Percentiles rank a stretch among this genome's conserved stretches.
These are phyloP conservation scores for Thalassiosira sp. DNA, from an alignment of 352 stramenopile species.

Conservation along the genomic window DNA sequence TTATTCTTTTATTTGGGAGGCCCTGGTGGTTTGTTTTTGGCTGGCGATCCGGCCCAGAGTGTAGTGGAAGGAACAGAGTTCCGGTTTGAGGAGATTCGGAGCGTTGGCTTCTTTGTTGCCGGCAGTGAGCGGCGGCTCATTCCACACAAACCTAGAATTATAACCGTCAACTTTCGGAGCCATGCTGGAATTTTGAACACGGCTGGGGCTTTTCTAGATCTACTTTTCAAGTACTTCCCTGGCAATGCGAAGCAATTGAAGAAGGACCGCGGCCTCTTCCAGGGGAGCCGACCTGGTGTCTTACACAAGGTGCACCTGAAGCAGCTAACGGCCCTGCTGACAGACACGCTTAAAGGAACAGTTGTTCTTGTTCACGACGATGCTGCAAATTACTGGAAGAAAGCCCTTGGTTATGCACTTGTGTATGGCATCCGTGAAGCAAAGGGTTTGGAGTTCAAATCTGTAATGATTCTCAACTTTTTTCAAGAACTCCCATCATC, in stretches of 20 bases:
- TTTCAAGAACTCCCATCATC: constrained; percentile 51
- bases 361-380: constrained; percentile 62
- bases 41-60: constrained; percentile 68
- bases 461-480: constrained; percentile 74
- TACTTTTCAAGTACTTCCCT: constrained; percentile 61
- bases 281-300: constrained; percentile 56
- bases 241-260: constrained; percentile 53
- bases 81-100: constrained; percentile 76
- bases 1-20: constrained; percentile 65
- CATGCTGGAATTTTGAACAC: constrained; percentile 57
- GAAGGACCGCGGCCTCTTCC: constrained; percentile 62
- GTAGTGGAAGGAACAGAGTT: constrained; percentile 67
- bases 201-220: constrained; percentile 40
- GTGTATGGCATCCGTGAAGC: constrained; percentile 61
- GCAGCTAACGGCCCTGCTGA: constrained; percentile 47
- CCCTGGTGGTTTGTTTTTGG: constrained; percentile 65
- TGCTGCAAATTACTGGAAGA: constrained; percentile 20
- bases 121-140: constrained; percentile 46
- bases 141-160: constrained; percentile 56
- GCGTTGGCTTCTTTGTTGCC: constrained; percentile 51
- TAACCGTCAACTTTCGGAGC: constrained; percentile 62
- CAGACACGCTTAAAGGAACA: constrained; percentile 39
- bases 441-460: constrained; percentile 76
- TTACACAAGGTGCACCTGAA: constrained; percentile 43
- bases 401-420: constrained; percentile 31